Conservation (phyloP, 352 stramenopile species). For the Globisporangium okanoganense region DNA sequence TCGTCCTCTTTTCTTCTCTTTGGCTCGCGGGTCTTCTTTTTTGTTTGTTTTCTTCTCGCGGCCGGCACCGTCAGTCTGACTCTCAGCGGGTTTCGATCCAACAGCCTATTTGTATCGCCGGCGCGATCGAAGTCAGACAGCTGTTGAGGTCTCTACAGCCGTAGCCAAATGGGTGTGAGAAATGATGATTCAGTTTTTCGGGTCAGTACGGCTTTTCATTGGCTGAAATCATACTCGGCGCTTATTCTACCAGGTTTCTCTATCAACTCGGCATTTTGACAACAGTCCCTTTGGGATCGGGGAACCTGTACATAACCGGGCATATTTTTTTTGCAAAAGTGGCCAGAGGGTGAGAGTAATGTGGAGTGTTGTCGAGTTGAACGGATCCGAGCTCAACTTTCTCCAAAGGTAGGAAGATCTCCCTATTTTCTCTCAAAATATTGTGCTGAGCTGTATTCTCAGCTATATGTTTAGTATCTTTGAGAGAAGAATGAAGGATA, state of each 20-base stretch:
- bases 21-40: constrained; percentile 10
- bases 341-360: background rate
- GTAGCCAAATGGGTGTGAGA: constrained; percentile 10
- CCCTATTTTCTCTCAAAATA: background rate
- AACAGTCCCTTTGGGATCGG: constrained; percentile 8
- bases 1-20: constrained; percentile 4
- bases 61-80: constrained; percentile 10
- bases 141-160: too few relatives aligned
- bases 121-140: constrained; percentile 5
- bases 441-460: too few relatives aligned
- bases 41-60: constrained; percentile 11
- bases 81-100: constrained; percentile 2
- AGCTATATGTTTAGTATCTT: too few relatives aligned
- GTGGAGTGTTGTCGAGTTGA: constrained; percentile 6
- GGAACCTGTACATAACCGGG: background rate
- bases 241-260: too few relatives aligned
- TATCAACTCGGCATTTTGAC: too few relatives aligned
- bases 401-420: constrained; percentile 10
- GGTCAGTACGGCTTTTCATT: too few relatives aligned
- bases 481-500: too few relatives aligned
- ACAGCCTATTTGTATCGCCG: background rate
- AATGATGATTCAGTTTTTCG: constrained; percentile 26
- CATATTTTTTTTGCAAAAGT: background rate
- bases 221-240: too few relatives aligned
- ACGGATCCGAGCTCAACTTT: background rate